A percentile compares a stretch with the other conserved stretches of the same genome.
Conservation (phyloP, 331 rosid species). For the Rhamnella rubrinervis region DNA sequence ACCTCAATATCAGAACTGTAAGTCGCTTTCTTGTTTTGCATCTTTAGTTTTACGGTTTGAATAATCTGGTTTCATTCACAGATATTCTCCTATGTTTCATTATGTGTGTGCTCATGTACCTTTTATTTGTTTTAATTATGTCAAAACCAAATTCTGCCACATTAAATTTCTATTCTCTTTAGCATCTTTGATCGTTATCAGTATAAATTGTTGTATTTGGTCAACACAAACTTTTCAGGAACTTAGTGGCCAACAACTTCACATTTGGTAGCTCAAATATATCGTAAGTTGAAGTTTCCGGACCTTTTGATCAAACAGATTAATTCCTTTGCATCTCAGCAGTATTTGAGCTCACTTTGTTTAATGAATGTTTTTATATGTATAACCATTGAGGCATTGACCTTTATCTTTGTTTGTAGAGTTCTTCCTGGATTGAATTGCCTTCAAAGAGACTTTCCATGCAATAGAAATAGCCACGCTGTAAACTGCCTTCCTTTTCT, state of each 20-base stretch:
- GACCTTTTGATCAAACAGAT: no score
- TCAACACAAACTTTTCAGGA: slow-evolving; percentile 21
- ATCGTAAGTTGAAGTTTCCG: slow-evolving; percentile 18
- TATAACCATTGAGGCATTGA: background rate
- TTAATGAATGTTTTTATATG: background rate
- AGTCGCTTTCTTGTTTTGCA: slow-evolving; percentile 2
- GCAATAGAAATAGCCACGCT: slow-evolving; percentile 23
- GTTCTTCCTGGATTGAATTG: slow-evolving; percentile 21
- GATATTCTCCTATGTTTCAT: background rate
- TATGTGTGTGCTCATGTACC: background rate
- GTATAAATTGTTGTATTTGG: background rate
- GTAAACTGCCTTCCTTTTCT: slow-evolving; percentile 15
- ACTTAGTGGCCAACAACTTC: slow-evolving; percentile 34
- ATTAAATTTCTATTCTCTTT: background rate
- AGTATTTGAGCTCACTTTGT: no score
- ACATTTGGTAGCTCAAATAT: slow-evolving; percentile 4
- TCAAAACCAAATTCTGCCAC: no score
- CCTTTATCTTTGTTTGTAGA: slow-evolving; percentile 12
- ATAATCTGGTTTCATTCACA: background rate
- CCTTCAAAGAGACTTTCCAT: slow-evolving; percentile 32
- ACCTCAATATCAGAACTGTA: slow-evolving; percentile 4
- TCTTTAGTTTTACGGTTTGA: background rate
- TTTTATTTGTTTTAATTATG: no score
- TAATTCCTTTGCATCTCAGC: background rate
- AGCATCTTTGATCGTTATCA: background rate